Base-by-base conservation (phyloP, 345 rosid genomes). In the Moricandia moricandioides region DNA sequence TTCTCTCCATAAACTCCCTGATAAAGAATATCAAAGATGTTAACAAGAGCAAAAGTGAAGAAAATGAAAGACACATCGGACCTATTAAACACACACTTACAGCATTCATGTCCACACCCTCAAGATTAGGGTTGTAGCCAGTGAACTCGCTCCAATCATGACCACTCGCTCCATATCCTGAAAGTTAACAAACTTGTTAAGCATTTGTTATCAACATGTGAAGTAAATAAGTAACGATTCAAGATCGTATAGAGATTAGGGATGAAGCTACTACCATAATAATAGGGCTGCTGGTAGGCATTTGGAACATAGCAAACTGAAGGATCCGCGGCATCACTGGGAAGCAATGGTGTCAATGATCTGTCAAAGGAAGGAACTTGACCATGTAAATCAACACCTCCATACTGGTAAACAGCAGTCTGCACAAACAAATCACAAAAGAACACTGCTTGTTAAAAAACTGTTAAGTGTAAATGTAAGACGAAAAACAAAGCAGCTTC, bases 1-100 rank as follows among this genome's bases (percentile, higher is more conserved):
- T 86, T 89, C 56, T 92, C 95, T 73, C 91, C 91, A 81, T 90
- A 91, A 4, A 88, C 76, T 45, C 87, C 98, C 98, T 91, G 83
- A 9, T 39, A 69, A 73, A 18, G 9, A 31, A 61, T 8, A 27
- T 16, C 5, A 21, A n/a, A 39, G 16, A 14, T 5, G 56, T 40
- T 14, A 39, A 54, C 18, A 51, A 62, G 0, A 74, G 63, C 47
- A 69, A 10, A 45, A 7, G 3, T 29, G 45, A 10, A 37, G 12
- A 43, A 2, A 65, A 62, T 8, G 24, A 61, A 69, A 40, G 4
- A 21, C 24, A 21, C 24, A 21, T 21, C 24, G 24, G 11, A 67
- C 12, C n/a, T 8, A 26, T 58, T 45, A 62, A 63, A 35, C 51
- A 61, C 24, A 63, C 39, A 82, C 88, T 80, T 82, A 92, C 98